phyloP scores from a whole-genome alignment of 805 yeast genomes.

The Suhomyces kilbournensis region DNA sequence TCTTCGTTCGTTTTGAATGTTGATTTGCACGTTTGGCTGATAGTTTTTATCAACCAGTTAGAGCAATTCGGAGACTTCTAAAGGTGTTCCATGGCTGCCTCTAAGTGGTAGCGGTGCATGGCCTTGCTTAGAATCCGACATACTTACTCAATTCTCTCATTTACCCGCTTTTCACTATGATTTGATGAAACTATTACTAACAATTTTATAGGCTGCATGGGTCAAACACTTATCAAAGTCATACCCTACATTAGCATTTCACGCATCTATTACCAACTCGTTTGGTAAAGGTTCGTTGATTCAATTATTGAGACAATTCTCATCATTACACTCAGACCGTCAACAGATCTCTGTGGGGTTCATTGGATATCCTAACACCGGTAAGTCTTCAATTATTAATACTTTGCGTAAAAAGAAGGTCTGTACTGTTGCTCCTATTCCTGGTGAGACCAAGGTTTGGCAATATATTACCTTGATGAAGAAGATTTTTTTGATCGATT shows the following conservation, averaged over 20 bases:
- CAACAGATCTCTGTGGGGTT: slow-evolving; percentile 96
- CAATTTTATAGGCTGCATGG: slow-evolving; percentile 84
- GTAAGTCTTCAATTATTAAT: slow-evolving; percentile 93
- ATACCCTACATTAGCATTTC: slow-evolving; percentile 95
- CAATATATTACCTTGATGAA: slow-evolving; percentile 97
- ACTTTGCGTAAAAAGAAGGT: slow-evolving; percentile 93
- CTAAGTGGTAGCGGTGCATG: not conserved
- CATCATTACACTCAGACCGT: slow-evolving; percentile 85
- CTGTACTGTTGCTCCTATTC: slow-evolving; percentile 95
- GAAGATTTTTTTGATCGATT: slow-evolving; percentile 89
- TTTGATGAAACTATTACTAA: slow-evolving; percentile 21
- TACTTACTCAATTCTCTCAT: slow-evolving; percentile 9
- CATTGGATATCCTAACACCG: slow-evolving; percentile 98
- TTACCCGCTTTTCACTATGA: not conserved
- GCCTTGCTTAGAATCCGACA: slow-evolving; percentile 85
- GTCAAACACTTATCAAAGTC: slow-evolving; percentile 89
- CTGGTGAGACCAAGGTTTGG: slow-evolving; percentile 99
- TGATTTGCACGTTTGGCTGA: slow-evolving; percentile 28
- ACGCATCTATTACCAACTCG: slow-evolving; percentile 95
- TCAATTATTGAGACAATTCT: slow-evolving; percentile 89
- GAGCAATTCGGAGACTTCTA: slow-evolving; percentile 63
- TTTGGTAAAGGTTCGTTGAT: slow-evolving; percentile 97
- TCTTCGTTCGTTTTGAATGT: slow-evolving; percentile 37
- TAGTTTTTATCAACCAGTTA: slow-evolving; percentile 44
- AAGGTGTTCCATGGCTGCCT: slow-evolving; percentile 18